Evolutionary conservation across 192 early-diverging fungal genomes (phyloP).

Genomic region (Coemansia sp.): DNA sequence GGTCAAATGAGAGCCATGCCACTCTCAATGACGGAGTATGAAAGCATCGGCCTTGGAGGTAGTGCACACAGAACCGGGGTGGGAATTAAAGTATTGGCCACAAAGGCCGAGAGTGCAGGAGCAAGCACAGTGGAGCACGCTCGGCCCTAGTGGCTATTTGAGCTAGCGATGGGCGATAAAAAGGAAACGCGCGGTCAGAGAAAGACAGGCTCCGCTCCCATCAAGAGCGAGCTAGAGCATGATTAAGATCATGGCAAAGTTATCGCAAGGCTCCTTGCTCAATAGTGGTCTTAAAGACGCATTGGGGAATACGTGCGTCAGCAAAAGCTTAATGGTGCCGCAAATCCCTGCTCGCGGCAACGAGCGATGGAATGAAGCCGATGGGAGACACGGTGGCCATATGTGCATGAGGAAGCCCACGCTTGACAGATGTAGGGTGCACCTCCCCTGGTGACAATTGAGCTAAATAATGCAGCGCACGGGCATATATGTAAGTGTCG

Average conservation of each 20-base stretch:
- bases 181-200: background rate
- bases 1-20: background rate
- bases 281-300: background rate
- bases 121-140: background rate
- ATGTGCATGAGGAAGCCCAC: background rate
- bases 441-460: background rate
- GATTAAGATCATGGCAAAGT: background rate
- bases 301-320: background rate
- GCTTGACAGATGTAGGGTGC: constrained; percentile 3
- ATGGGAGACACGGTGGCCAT: background rate
- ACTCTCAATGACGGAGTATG: background rate
- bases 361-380: background rate
- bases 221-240: background rate
- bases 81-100: background rate
- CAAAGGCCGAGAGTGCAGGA: background rate
- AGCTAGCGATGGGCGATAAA: background rate
- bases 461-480: constrained; percentile 5
- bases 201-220: background rate
- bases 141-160: background rate
- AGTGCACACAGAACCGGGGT: background rate
- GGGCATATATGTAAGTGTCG: constrained; percentile 6
- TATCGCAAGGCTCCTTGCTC: background rate
- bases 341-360: background rate
- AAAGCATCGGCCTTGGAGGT: background rate
- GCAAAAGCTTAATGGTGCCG: background rate